These are phyloP conservation scores for Urostyla sp. DNA, from an alignment of 73 alveolate genomes.

Conservation along the genomic window DNA sequence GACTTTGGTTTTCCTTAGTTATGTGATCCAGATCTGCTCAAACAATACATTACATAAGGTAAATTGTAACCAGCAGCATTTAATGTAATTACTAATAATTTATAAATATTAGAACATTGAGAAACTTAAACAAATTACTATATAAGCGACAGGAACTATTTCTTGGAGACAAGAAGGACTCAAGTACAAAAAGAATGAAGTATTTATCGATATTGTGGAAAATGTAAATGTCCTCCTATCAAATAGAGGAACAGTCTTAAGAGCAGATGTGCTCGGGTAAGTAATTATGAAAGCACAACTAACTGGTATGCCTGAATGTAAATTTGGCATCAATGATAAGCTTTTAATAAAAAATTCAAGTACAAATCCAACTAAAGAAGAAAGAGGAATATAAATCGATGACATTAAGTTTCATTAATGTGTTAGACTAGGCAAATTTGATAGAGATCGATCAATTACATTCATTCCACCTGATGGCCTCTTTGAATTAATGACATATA, in stretches of 20 bases:
- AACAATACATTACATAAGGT: conserved; percentile 92
- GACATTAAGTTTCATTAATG: conserved; percentile 96
- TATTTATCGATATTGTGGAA: conserved; percentile 95
- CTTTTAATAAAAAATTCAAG: conserved; percentile 79
- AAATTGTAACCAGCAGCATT: conserved; percentile 54
- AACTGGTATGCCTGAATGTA: conserved; percentile 98
- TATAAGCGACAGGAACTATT: conserved; percentile 94
- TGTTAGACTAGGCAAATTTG: conserved; percentile 93
- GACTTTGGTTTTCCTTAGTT: conserved; percentile 92
- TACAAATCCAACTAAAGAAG: conserved; percentile 73
- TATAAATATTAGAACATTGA: conserved; percentile 44
- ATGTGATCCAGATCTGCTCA: conserved; percentile 89
- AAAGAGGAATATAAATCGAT: conserved; percentile 89
- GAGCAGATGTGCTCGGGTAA: conserved; percentile 93
- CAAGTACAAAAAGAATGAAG: conserved; percentile 92
- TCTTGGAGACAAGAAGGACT: conserved; percentile 95
- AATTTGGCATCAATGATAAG: conserved; percentile 98
- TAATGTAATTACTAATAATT: conserved; percentile 38
- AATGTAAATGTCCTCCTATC: conserved; percentile 93
- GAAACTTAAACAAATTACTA: conserved; percentile 82
- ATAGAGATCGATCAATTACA: conserved; percentile 96
- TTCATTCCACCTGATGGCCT: conserved; percentile 98
- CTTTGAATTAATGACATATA: conserved; percentile 92
- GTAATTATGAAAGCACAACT: conserved; percentile 85
- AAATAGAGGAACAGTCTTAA: conserved; percentile 90